phyloP scores from a whole-genome alignment of 768 basidiomycete species.

The Coprinellus aureogranulatus region DNA sequence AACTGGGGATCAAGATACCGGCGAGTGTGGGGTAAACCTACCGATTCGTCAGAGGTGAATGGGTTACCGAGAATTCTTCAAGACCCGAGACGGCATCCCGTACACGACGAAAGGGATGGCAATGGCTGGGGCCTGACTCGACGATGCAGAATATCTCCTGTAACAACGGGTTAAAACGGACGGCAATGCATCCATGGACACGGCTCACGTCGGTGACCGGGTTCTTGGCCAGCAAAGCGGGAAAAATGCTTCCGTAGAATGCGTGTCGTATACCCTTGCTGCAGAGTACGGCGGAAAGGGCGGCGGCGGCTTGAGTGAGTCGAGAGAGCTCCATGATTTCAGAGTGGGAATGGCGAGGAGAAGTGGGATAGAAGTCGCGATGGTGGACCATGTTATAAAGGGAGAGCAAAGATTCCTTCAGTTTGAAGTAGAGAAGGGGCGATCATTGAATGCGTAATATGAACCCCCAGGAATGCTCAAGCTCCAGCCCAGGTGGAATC shows the following conservation, averaged over 20 bases:
- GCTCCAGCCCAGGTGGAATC: constrained; percentile 44
- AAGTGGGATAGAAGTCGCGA: constrained; percentile 27
- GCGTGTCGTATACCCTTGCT: constrained; percentile 67
- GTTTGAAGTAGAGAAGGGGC: constrained; percentile 36
- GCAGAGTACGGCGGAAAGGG: constrained; percentile 66
- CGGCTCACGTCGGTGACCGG: constrained; percentile 61
- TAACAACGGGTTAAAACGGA: constrained; percentile 5
- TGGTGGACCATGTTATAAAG: constrained; percentile 53
- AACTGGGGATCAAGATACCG: constrained; percentile 2
- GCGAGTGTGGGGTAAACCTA: constrained; percentile 25
- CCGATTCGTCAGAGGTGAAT: constrained; percentile 89
- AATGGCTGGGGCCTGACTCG: constrained; percentile 59
- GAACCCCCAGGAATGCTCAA: constrained; percentile 39
- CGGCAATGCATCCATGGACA: constrained; percentile 1
- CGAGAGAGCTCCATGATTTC: constrained; percentile 54
- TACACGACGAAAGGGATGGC: constrained; percentile 76
- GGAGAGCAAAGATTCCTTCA: constrained; percentile 33
- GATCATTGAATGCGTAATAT: constrained; percentile 51
- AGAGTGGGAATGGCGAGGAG: constrained; percentile 47
- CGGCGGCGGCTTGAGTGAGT: constrained; percentile 73
- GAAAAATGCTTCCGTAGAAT: constrained; percentile 74
- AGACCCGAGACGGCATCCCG: constrained; percentile 69
- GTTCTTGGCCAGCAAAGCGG: constrained; percentile 65
- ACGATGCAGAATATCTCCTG: constrained; percentile 88
- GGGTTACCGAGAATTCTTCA: constrained; percentile 61